phyloP scores from a whole-genome alignment of 805 yeast genomes.

The Ogataea paraovalis region DNA sequence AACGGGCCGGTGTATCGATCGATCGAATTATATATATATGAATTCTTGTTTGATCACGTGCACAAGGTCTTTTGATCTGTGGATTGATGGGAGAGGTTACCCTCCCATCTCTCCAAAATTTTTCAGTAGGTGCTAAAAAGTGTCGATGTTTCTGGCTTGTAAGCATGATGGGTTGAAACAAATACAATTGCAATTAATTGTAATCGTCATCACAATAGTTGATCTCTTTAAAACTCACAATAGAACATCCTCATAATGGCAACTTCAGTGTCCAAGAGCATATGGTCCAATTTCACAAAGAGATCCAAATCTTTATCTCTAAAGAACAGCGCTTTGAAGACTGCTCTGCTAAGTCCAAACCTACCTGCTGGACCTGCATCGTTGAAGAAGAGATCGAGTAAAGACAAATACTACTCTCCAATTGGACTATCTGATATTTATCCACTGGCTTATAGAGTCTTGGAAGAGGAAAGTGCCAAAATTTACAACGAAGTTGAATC shows the following conservation, averaged over 20 bases:
- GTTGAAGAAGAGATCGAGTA: slow-evolving; percentile 38
- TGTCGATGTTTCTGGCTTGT: neutral
- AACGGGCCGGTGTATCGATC: too few species aligned
- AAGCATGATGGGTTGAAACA: too few species aligned
- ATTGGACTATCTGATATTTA: slow-evolving; percentile 67
- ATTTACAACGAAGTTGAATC: slow-evolving; percentile 38
- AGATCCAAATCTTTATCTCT: slow-evolving; percentile 31
- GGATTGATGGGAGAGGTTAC: too few species aligned
- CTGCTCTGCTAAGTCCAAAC: slow-evolving; percentile 29
- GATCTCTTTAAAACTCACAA: too few species aligned
- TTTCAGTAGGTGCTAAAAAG: neutral
- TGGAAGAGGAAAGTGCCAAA: slow-evolving; percentile 43
- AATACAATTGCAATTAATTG: too few species aligned
- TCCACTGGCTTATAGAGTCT: slow-evolving; percentile 57
- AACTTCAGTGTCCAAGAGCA: slow-evolving; percentile 28
- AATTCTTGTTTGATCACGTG: too few species aligned
- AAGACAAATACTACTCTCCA: slow-evolving; percentile 62
- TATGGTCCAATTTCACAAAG: slow-evolving; percentile 34
- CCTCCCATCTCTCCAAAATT: neutral
- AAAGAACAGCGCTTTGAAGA: slow-evolving; percentile 24
- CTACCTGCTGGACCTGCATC: slow-evolving; percentile 51
- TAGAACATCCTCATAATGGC: too few species aligned
- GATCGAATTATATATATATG: too few species aligned
- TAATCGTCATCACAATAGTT: too few species aligned
- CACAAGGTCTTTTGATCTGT: too few species aligned